phyloP scores from a whole-genome alignment of 2,329 filamentous ascomycete species.

The Grosmannia huntii region DNA sequence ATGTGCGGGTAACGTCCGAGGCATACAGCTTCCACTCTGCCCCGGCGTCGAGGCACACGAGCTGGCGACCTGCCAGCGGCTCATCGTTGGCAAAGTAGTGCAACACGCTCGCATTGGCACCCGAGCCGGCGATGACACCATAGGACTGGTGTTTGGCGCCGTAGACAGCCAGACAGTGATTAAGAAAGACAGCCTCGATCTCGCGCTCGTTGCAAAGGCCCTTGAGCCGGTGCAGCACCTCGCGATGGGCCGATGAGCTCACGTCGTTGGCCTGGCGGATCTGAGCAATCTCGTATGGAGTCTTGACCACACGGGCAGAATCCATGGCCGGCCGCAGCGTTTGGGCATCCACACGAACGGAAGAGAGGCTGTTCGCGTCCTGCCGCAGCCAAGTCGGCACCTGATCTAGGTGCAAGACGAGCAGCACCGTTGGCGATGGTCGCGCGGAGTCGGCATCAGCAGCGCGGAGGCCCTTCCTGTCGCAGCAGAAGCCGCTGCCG shows the following conservation, averaged over 20 bases:
- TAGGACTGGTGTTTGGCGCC: constrained; percentile 75
- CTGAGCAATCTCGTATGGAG: constrained; percentile 70
- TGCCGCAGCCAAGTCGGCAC: constrained; percentile 10
- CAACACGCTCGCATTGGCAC: constrained; percentile 68
- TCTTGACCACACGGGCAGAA: constrained; percentile 68
- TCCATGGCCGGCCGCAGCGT: constrained; percentile 62
- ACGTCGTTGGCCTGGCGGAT: constrained; percentile 73
- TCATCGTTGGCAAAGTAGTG: constrained; percentile 80
- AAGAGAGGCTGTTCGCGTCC: background rate
- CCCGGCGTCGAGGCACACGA: constrained; percentile 77
- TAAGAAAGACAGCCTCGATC: constrained; percentile 65
- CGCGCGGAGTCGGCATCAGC: background rate
- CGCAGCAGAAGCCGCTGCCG: constrained; percentile 9
- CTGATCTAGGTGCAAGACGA: constrained; percentile 26
- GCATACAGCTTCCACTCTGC: constrained; percentile 79
- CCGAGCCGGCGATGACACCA: constrained; percentile 74
- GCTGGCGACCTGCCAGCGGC: constrained; percentile 52
- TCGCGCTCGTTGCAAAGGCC: constrained; percentile 65
- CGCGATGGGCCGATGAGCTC: constrained; percentile 63
- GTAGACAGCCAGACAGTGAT: constrained; percentile 51
- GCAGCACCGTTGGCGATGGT: constrained; percentile 23
- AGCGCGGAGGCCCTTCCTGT: constrained; percentile 12
- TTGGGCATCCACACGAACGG: constrained; percentile 31
- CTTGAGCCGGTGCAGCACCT: constrained; percentile 52
- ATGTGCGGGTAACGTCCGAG: constrained; percentile 78